Evolutionary conservation across 495 filamentous ascomycete genomes (phyloP).

Genomic region (Paragyromitra xinjiangensis): DNA sequence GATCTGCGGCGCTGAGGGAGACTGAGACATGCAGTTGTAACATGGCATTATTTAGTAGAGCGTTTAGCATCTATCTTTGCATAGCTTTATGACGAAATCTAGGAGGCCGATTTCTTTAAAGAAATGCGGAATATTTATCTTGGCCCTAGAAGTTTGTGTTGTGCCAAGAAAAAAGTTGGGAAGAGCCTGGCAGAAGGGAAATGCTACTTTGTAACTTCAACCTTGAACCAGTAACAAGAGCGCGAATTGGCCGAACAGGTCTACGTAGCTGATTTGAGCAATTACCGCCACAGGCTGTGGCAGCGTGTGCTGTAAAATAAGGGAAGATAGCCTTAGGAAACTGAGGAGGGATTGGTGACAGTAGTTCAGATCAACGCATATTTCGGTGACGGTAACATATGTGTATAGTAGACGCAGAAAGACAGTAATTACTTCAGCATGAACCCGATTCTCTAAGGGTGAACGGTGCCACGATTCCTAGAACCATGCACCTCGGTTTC

Average conservation of each 20-base stretch:
- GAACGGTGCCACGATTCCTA: conserved; percentile 17
- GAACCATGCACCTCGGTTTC: conserved; percentile 39
- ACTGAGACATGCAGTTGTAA: conserved; percentile 16
- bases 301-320: conserved; percentile 11
- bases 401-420: conserved; percentile 2
- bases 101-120: not conserved
- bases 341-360: not conserved
- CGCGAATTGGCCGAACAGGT: not conserved
- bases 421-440: conserved; percentile 14
- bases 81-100: not conserved
- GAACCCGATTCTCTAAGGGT: conserved; percentile 19
- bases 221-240: not conserved
- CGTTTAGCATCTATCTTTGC: conserved; percentile 10
- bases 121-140: too few relatives aligned
- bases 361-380: not conserved
- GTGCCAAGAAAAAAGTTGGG: not conserved
- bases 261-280: not conserved
- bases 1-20: conserved; percentile 5
- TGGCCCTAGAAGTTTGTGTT: not conserved
- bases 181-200: conserved; percentile 14
- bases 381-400: conserved; percentile 17
- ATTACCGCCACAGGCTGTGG: conserved; percentile 14
- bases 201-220: not conserved
- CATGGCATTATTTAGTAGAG: not conserved
- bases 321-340: not conserved